Conservation (phyloP, 2,329 filamentous ascomycete genomes). For the Fusarium algeriense region DNA sequence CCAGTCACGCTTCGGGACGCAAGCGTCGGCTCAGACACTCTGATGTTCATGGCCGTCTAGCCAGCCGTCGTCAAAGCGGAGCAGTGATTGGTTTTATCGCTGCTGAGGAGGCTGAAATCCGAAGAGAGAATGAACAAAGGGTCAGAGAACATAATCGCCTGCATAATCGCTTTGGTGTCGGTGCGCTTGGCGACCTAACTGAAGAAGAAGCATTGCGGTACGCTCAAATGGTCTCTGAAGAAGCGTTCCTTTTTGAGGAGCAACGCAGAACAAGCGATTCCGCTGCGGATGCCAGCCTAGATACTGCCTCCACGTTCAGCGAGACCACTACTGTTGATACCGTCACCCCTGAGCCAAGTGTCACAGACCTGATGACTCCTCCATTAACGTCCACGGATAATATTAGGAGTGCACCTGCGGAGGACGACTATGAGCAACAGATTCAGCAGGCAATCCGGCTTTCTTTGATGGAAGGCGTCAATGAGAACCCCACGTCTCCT, state of each 20-base stretch:
- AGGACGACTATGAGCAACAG: conserved; percentile 70
- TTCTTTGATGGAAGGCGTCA: conserved; percentile 68
- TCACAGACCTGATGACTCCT: conserved; percentile 56
- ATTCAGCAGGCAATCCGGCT: conserved; percentile 73
- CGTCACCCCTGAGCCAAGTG: conserved; percentile 67
- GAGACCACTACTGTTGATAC: conserved; percentile 59
- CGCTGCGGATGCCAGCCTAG: conserved; percentile 60
- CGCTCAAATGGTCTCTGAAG: conserved; percentile 74
- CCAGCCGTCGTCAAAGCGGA: conserved; percentile 69
- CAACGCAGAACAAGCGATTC: conserved; percentile 67
- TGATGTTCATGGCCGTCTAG: conserved; percentile 65
- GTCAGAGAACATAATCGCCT: conserved; percentile 77
- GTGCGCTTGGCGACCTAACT: conserved; percentile 72
- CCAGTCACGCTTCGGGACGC: conserved; percentile 78
- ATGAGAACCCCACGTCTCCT: conserved; percentile 61
- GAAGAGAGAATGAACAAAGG: conserved; percentile 75
- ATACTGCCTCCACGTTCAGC: conserved; percentile 57
- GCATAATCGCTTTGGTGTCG: conserved; percentile 85
- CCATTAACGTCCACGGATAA: conserved; percentile 26
- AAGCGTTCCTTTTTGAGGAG: conserved; percentile 69
- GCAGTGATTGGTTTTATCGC: conserved; percentile 85
- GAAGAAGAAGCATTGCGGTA: conserved; percentile 75
- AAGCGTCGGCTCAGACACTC: conserved; percentile 84
- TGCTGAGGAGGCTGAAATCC: conserved; percentile 85
- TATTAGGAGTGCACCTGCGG: conserved; percentile 34